Base-by-base conservation (phyloP, 2,329 filamentous ascomycete species). In the Coniochaeta hoffmannii region DNA sequence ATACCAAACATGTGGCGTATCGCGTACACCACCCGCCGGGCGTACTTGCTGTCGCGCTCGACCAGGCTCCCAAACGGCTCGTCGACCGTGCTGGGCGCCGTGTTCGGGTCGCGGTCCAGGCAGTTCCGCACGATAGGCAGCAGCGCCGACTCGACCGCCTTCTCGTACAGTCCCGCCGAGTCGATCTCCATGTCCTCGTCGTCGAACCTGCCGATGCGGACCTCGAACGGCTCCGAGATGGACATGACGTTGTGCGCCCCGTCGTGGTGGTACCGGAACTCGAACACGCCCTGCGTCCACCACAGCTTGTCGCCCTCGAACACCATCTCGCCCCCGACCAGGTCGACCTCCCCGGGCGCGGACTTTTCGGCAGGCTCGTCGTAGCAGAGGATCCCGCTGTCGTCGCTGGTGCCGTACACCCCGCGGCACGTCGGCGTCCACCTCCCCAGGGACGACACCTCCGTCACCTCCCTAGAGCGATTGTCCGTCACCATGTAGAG, bases 401-500 rank as follows among this genome's bases (percentile, higher is more conserved):
- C 90, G 4, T 84, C 84, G 17, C 81, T 77, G 14, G 85, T 85
- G 66, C 96, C 90, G 66, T 90, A 97, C 55, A 83, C 79, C 19
- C 88, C 88, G 3, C 82, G 77, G 58, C 86, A 90, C 0, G 89
- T 92, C 1, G 92, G 88, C 32, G 90, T 78, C 94, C 94, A 99
- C 56, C 94, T 85, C 35, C 93, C 92, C 55, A 93, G 84, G 1
- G 90, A 95, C 4, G 90, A 84, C 10, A 97, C 83, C 53, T 89
- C 86, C 2, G 94, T 96, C 14, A 87, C 76, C 36, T 96, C 89
- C 38, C 93, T 84, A 8, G 89, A 94, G 7, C 85, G 82, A 66
- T 97, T 99, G 71, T 97, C 93, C 3, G 90, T 91, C 2, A 99
- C 90, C 82, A 92, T 91, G 75, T 97, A 99, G 6, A 99, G 78